Conservation (phyloP, 805 yeast species). For the Ogataea ramenticola region DNA sequence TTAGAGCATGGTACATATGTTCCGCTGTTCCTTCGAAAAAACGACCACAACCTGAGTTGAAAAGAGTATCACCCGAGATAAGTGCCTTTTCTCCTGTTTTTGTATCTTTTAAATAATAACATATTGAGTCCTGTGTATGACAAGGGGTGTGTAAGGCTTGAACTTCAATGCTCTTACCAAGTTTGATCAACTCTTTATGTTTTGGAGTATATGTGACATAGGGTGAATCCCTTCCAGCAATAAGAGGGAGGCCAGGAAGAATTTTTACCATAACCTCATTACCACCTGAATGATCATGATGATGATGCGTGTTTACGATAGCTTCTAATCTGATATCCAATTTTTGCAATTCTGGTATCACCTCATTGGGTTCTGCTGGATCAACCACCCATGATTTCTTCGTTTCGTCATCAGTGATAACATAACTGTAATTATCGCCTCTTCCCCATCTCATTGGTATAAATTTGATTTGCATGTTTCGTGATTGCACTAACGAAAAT, state of each 20-base stretch:
- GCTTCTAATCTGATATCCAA: conserved; percentile 50
- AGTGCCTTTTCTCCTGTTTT: conserved; percentile 61
- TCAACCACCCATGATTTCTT: conserved; percentile 78
- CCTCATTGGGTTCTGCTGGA: conserved; percentile 83
- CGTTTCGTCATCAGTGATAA: conserved; percentile 61
- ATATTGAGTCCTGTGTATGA: conserved; percentile 94
- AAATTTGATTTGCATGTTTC: conserved; percentile 73
- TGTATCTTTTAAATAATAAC: conserved; percentile 67
- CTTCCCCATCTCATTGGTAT: conserved; percentile 94
- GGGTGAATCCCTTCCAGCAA: conserved; percentile 82
- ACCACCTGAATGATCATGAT: conserved; percentile 91
- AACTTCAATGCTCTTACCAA: conserved; percentile 62
- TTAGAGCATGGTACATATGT: conserved; percentile 73
- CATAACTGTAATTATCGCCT: conserved; percentile 87
- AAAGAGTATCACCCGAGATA: conserved; percentile 93
- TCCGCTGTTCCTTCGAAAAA: conserved; percentile 87
- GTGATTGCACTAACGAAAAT: no score
- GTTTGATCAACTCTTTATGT: conserved; percentile 49
- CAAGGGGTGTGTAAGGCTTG: conserved; percentile 94
- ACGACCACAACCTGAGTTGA: conserved; percentile 92
- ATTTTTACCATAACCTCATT: conserved; percentile 34
- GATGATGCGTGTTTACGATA: conserved; percentile 94
- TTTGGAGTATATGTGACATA: conserved; percentile 64
- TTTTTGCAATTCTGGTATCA: conserved; percentile 36
- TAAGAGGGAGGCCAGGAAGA: conserved; percentile 51